Base-by-base conservation (phyloP, 192 early-diverging fungal species). In the Mortierella alpina region DNA sequence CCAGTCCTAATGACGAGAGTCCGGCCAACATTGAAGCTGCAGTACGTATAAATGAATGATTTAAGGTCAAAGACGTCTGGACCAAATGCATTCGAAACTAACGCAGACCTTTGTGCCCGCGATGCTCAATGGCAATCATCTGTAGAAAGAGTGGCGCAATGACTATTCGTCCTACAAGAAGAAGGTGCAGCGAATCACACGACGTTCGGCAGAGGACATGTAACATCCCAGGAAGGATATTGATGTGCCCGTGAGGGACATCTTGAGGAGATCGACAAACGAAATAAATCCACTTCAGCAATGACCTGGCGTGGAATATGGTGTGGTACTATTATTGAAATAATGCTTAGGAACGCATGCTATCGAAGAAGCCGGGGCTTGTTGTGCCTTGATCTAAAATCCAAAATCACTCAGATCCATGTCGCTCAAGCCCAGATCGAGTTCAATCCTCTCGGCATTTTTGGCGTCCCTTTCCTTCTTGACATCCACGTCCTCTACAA, bases 1-100 rank as follows among this genome's bases (percentile, higher is more conserved):
- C 90, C 40, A 88, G 87, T 45, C 97, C 97, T 22, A 99, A 99
- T 84, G 94, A 95, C 79, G 95, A 99, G 68, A 95, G 93, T 23
- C 96, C 97, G 9, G 96, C 98, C 12, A 98, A 99, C 68, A 85
- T 96, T 18, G 95, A 98, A 63, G 96, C 98, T 1, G 96, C 96
- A n/a, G 91, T 95, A 88, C 82, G 90, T 82, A 18, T 65, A 17
- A 56, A n/a, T 13, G 31, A 31, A 17, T 44, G 13, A 51, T 51
- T 11, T 51, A 2, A n/a, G 17, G 13, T 51, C 50, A 15, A 15
- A 15, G 1, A 23, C 12, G 11, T 59, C 18, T 23, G 13, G 41
- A 17, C 4, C 47, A n/a, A 3, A 9, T 14, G 12, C 1, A 44
- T 2, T 6, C 6, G 11, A 56, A 23, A 62, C 54, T 42, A 11